Conservation (phyloP, 805 yeast genomes). For the Pichia nanzhaoensis region DNA sequence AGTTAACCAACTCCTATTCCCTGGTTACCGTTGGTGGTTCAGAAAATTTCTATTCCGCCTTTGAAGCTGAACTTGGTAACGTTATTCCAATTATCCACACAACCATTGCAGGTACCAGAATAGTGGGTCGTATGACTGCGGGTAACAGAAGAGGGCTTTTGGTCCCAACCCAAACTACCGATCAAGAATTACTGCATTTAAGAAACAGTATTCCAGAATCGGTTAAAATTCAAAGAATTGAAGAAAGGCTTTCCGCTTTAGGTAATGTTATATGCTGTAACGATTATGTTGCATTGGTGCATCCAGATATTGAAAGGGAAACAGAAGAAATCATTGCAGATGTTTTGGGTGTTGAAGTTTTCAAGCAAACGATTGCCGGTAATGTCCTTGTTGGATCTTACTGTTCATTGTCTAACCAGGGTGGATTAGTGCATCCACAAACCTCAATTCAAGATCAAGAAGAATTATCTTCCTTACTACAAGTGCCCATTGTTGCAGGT, state of each 20-base stretch:
- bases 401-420: conserved; percentile 92
- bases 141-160: conserved; percentile 96
- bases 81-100: conserved; percentile 95
- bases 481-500: conserved; percentile 98
- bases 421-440: conserved; percentile 97
- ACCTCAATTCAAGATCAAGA: conserved; percentile 97
- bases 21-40: conserved; percentile 97
- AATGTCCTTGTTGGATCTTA: conserved; percentile 96
- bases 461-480: conserved; percentile 89
- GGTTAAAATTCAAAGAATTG: conserved; percentile 95
- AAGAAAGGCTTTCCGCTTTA: conserved; percentile 91
- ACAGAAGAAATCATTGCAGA: conserved; percentile 98
- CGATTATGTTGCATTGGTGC: conserved; percentile 97
- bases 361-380: conserved; percentile 98
- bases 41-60: conserved; percentile 75
- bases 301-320: conserved; percentile 98
- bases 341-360: conserved; percentile 96
- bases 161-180: conserved; percentile 97
- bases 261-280: conserved; percentile 98
- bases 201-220: conserved; percentile 94
- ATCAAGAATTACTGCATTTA: conserved; percentile 95
- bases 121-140: conserved; percentile 96
- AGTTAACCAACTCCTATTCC: conserved; percentile 92
- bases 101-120: conserved; percentile 97
- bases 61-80: conserved; percentile 96